Evolutionary conservation across 2,329 filamentous ascomycete species (phyloP), one percentile per base, ranked within the genome.

Genomic region (Trichocomaceae sp.): DNA sequence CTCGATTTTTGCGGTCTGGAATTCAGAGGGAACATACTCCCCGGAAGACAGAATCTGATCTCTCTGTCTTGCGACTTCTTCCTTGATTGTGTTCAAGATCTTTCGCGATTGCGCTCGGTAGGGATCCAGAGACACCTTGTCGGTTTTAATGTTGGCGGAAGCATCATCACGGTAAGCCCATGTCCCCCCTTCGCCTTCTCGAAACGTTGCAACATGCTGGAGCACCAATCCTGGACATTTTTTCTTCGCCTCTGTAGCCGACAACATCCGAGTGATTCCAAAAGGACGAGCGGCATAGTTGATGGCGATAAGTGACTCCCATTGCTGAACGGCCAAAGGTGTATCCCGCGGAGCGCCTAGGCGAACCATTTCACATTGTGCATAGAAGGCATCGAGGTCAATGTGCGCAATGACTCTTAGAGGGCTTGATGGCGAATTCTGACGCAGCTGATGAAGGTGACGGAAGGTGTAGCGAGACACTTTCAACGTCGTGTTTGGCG

Each of bases 321-420:
- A 97, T 77, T 97, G 92, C 67, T 95, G 91, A 19, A 99, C 93
- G 0, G 90, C 93, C 22, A 99, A 80, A 9, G 93, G 93, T 60
- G 84, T 81, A 55, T 90, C 82, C 58, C 88, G 84, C 13, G 86
- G 76, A 10, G 88, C 76, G 12, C 84, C 85, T 45, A 97, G 79
- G 7, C 93, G 84, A 9, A 96, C 84, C 81, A 91, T 95, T 73
- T 99, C 93, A 68, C 90, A 96, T 76, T 99, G 93, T 3, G 88
- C 87, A 70, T 99, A 99, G 73, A 99, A 99, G 39, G 92, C 92
- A 80, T 99, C 93, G 57, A 99, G 84, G 66, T 99, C 93, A 59
- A 97, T 84, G 69, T 96, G 91, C 6, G 90, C 89, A 62, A 96
- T 83, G 26, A 95, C 87, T 46, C 93, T 85, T 35, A 99, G 78